phyloP scores from a whole-genome alignment of 495 filamentous ascomycete genomes.

The Thermothielavioides terrestris region DNA sequence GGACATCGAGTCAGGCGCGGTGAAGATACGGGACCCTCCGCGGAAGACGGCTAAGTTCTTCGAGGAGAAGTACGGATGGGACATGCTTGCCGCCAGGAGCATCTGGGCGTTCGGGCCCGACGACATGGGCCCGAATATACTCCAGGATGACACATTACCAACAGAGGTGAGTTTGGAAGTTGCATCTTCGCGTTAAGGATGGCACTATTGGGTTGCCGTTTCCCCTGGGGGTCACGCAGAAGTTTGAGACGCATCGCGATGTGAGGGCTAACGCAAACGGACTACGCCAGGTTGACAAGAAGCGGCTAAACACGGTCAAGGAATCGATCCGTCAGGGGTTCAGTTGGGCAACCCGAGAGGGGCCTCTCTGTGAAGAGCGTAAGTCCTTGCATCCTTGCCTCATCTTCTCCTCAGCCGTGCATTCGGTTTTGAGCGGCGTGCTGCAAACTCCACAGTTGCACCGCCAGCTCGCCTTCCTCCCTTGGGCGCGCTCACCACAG shows the following conservation, averaged over 20 bases:
- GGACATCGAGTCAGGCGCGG: constrained; percentile 85
- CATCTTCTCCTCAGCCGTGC: neutral
- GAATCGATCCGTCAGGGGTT: constrained; percentile 93
- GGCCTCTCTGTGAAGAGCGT: constrained; percentile 97
- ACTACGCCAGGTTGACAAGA: constrained; percentile 65
- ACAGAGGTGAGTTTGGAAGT: constrained; percentile 50
- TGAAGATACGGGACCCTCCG: constrained; percentile 86
- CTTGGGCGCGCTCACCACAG: neutral
- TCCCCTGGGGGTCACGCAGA: neutral
- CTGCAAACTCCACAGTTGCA: constrained; percentile 1
- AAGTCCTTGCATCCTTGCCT: constrained; percentile 35
- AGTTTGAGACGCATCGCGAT: too few species aligned
- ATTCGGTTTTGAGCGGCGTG: constrained; percentile 13
- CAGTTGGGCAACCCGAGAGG: constrained; percentile 90
- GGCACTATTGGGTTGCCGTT: neutral
- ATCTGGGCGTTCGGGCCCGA: constrained; percentile 99
- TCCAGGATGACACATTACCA: constrained; percentile 92
- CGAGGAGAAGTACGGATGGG: constrained; percentile 95
- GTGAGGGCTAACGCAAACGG: too few species aligned
- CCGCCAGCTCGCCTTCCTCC: neutral
- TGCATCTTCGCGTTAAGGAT: constrained; percentile 10
- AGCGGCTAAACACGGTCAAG: constrained; percentile 73
- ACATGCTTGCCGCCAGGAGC: constrained; percentile 83
- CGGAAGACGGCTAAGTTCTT: constrained; percentile 94
- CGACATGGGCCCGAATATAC: constrained; percentile 88